Base-by-base conservation (phyloP, 164 flowering plant genomes). In the Umbilicus rupestris region DNA sequence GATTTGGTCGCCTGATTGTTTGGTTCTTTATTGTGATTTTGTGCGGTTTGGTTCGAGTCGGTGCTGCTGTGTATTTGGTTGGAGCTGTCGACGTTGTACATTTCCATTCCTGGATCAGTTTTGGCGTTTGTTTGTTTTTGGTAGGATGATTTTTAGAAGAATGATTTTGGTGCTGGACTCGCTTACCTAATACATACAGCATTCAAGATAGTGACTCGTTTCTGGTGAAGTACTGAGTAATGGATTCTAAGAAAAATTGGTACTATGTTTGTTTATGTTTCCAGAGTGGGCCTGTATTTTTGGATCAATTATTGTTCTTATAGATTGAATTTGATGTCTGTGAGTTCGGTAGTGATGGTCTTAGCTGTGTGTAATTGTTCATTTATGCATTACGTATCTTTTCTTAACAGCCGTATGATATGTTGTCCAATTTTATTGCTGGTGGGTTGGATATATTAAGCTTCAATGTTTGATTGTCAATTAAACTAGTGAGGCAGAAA, bases 401-500 rank as follows among this genome's bases (percentile, higher is more conserved):
- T 26, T 47, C 19, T 49, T 52, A 24, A 52, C 29, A 52, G 9
- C 5, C 15, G 3, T 22, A 8, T 17, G 15, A 17, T 22, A 24
- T 10, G 1, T 22, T 24, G 14, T 7, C 58, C 24, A 22, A 26
- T 62, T 29, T 57, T 29, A 4, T 59, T 16, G 59, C 16, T 52
- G 22, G 63, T 29, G 16, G 10, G 19, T 20, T 17, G 17, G 20
- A 22, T 37, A 7, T n/a, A 39, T 62, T 62, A 10, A 31, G 28
- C 5, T 39, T 63, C 29, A 9, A 24, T 20, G 2, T 55, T 55
- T 14, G 14, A 5, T 5, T 55, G 29, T 63, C 16, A 63, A n/a
- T 7, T 14, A 19, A 39, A 45, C 0, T 35, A 7, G 29, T 7
- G 16, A 52, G 49, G 50, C 37, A 20, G 65, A 70, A 35, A 95